Percentiles rank a stretch among this genome's conserved stretches.
Evolutionary conservation across 306 rosid genomes (phyloP).

Genomic region (Vigna mungo): DNA sequence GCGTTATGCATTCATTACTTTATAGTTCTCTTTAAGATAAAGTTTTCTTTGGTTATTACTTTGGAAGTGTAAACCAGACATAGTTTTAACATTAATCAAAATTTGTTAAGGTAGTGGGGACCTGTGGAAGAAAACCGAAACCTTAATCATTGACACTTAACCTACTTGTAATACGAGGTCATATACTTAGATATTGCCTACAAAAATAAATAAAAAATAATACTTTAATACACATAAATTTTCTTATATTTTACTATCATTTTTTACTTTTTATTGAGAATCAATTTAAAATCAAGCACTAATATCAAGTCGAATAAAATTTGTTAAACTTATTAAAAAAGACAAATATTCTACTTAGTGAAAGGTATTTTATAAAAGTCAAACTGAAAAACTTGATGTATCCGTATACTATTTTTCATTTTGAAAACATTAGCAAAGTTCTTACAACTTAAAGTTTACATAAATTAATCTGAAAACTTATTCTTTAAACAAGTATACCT

Average conservation of each 20-base stretch:
- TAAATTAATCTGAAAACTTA: not conserved
- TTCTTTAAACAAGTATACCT: not conserved
- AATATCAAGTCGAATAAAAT: too few species aligned
- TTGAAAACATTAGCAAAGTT: not conserved
- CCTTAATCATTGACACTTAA: slow-evolving; percentile 25
- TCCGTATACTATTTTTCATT: not conserved
- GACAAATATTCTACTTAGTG: too few species aligned
- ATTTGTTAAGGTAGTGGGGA: slow-evolving; percentile 31
- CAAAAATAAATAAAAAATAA: too few species aligned
- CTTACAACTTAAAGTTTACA: not conserved
- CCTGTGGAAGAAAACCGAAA: slow-evolving; percentile 3
- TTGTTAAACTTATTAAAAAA: too few species aligned
- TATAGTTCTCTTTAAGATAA: slow-evolving; percentile 11
- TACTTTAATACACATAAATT: too few species aligned
- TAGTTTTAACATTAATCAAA: not conserved
- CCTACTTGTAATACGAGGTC: slow-evolving; percentile 13
- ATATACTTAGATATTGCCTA: not conserved
- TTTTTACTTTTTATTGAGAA: too few species aligned
- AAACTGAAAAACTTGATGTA: not conserved
- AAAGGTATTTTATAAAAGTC: too few species aligned
- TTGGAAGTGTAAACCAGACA: not conserved
- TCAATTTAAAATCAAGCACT: too few species aligned
- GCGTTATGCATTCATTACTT: slow-evolving; percentile 40
- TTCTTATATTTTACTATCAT: too few species aligned
- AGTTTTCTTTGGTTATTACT: slow-evolving; percentile 16